Conservation (phyloP, 345 rosid species). For the Hibiscus tridactylites region DNA sequence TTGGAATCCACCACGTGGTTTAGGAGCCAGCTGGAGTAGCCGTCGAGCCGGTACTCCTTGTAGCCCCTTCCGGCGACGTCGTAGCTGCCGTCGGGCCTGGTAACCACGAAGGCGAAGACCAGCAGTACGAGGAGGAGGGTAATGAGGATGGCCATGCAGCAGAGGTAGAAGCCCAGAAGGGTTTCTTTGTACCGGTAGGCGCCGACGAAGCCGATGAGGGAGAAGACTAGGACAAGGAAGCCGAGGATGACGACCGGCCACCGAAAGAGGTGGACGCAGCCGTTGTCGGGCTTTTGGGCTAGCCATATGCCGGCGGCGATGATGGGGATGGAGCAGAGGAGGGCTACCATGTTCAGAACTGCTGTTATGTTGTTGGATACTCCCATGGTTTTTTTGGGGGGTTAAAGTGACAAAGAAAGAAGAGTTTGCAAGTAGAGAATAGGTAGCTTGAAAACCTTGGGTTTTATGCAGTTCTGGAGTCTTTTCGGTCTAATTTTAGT, state of each 20-base stretch:
- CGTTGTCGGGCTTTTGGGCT: slow-evolving; percentile 74
- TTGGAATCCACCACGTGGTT: slow-evolving; percentile 48
- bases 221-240: slow-evolving; percentile 66
- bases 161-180: slow-evolving; percentile 73
- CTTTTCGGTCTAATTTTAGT: not conserved
- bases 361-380: slow-evolving; percentile 86
- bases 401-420: not conserved
- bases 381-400: slow-evolving; percentile 38
- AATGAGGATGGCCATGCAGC: slow-evolving; percentile 83
- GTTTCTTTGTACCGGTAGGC: slow-evolving; percentile 86
- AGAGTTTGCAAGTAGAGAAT: not conserved
- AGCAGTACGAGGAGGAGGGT: slow-evolving; percentile 53
- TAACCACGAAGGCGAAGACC: slow-evolving; percentile 74
- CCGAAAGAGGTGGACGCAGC: slow-evolving; percentile 62
- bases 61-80: slow-evolving; percentile 57
- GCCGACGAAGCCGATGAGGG: slow-evolving; percentile 77
- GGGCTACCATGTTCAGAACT: slow-evolving; percentile 65
- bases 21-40: slow-evolving; percentile 67
- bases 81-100: slow-evolving; percentile 62
- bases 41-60: slow-evolving; percentile 60
- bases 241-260: slow-evolving; percentile 90
- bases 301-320: slow-evolving; percentile 87
- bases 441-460: not conserved
- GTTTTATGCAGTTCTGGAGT: not conserved
- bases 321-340: slow-evolving; percentile 83